phyloP scores from a whole-genome alignment of 331 rosid genomes.

The Pyracantha coccinea region DNA sequence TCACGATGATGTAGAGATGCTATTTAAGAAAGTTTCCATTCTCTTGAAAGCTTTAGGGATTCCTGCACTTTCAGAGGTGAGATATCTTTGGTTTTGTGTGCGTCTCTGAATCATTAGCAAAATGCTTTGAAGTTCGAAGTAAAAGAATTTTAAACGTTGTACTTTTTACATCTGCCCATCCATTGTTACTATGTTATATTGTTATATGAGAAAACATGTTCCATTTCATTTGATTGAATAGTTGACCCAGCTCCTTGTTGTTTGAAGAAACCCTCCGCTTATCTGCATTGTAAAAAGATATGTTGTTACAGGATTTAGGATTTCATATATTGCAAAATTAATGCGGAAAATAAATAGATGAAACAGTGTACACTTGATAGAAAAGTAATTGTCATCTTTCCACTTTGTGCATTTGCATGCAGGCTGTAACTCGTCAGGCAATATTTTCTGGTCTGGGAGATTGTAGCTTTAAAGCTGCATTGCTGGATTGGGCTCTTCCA shows the following conservation, averaged over 20 bases:
- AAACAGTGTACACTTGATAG: background rate
- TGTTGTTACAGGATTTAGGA: background rate
- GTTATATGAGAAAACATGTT: background rate
- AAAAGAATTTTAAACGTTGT: background rate
- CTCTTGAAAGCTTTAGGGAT: conserved; percentile 75
- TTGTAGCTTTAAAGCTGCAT: conserved; percentile 40
- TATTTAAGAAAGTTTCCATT: conserved; percentile 36
- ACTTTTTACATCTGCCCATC: background rate
- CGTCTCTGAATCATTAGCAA: background rate
- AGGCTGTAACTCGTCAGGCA: conserved; percentile 90
- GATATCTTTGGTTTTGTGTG: background rate
- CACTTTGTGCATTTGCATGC: conserved; percentile 23
- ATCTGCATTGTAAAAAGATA: background rate
- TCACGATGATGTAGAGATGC: conserved; percentile 34
- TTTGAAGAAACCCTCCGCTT: background rate
- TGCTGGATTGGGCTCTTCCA: conserved; percentile 80
- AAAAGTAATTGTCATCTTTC: background rate
- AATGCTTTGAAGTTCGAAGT: background rate
- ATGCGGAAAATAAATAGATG: background rate
- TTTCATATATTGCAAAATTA: background rate
- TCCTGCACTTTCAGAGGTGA: conserved; percentile 87
- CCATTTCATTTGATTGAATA: no score
- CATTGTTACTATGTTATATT: background rate
- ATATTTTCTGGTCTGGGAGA: conserved; percentile 59
- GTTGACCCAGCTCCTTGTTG: no score